Conservation (phyloP, 495 filamentous ascomycete genomes). For the Chlorociboria aeruginascens region DNA sequence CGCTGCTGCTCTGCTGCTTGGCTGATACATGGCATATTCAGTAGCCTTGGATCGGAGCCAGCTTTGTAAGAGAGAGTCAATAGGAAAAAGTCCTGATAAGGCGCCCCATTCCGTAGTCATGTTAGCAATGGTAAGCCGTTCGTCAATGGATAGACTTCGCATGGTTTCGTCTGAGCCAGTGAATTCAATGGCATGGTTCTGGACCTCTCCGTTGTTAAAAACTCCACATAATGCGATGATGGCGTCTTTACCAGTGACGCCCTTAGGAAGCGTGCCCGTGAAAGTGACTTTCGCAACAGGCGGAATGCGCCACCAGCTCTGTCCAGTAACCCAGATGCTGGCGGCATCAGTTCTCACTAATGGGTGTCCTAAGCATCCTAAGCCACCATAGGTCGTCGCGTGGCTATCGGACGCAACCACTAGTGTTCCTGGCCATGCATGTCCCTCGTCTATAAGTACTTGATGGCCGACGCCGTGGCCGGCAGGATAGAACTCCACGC, state of each 20-base stretch:
- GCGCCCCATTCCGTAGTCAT: conserved; percentile 95
- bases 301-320: conserved; percentile 80
- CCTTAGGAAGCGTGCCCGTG: conserved; percentile 57
- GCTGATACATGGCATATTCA: conserved; percentile 41
- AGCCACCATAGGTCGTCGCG: conserved; percentile 74
- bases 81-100: conserved; percentile 65
- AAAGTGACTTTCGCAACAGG: conserved; percentile 69
- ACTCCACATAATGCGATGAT: conserved; percentile 78
- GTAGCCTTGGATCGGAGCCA: conserved; percentile 72
- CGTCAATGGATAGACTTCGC: conserved; percentile 59
- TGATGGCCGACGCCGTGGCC: conserved; percentile 77
- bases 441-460: conserved; percentile 71
- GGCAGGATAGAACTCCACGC: conserved; percentile 58
- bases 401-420: conserved; percentile 72
- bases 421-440: conserved; percentile 61
- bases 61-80: conserved; percentile 53
- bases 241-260: conserved; percentile 86
- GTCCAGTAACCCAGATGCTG: conserved; percentile 68
- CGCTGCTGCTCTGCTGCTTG: conserved; percentile 37
- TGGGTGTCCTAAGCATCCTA: too few relatives aligned
- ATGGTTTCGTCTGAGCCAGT: conserved; percentile 66
- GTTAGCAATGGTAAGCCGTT: conserved; percentile 73
- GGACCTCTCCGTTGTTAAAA: conserved; percentile 74
- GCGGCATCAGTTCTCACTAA: too few relatives aligned
- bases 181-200: conserved; percentile 88